Conservation (phyloP, 257 asterid genomes). For the Euphrasia confusa region DNA sequence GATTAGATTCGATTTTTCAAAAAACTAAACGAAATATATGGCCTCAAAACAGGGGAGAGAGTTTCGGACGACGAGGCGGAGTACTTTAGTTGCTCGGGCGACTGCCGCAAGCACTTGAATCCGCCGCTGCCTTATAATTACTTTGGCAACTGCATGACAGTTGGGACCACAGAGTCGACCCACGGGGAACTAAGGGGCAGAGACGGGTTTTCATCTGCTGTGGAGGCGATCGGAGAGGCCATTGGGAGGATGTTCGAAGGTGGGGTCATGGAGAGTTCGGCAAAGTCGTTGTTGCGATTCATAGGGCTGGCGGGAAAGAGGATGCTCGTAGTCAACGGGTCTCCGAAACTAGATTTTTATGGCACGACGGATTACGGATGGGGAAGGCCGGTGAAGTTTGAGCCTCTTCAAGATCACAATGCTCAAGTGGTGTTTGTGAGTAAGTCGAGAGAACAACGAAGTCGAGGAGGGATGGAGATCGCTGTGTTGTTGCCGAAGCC, state of each 20-base stretch:
- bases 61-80: constrained; percentile 18
- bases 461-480: neutral
- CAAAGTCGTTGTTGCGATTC: neutral
- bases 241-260: neutral
- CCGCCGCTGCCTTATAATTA: constrained; percentile 18
- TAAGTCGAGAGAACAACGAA: neutral
- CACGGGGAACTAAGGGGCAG: constrained; percentile 9
- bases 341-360: neutral
- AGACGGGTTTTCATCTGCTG: constrained; percentile 11
- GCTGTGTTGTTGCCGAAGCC: neutral
- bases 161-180: constrained; percentile 1
- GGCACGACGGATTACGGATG: constrained; percentile 20
- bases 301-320: neutral
- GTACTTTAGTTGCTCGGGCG: neutral
- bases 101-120: neutral
- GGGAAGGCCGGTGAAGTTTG: constrained; percentile 18
- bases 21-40: neutral
- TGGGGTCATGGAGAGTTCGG: neutral
- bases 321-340: neutral
- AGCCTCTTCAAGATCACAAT: neutral
- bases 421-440: neutral
- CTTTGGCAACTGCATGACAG: constrained; percentile 19
- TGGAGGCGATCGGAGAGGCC: constrained; percentile 3
- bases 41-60: constrained; percentile 9
- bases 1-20: too few species aligned